phyloP scores from a whole-genome alignment of 768 basidiomycete species.

The Naganishia antarctica region DNA sequence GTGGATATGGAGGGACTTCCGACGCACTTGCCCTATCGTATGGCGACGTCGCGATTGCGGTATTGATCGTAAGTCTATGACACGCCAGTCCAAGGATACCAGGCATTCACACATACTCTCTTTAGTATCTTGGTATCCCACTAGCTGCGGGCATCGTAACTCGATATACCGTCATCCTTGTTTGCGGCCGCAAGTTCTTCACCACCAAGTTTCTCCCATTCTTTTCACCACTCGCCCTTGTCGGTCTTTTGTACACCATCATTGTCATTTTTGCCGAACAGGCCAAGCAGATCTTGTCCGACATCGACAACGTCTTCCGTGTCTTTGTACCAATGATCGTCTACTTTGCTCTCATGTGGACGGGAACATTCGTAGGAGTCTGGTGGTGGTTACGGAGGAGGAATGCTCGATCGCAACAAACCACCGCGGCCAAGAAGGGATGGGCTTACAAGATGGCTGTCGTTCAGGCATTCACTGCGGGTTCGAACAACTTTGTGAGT shows the following conservation, averaged over 20 bases:
- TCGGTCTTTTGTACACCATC: constrained; percentile 73
- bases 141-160: constrained; percentile 68
- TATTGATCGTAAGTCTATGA: constrained; percentile 35
- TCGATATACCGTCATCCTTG: constrained; percentile 56
- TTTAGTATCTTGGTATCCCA: constrained; percentile 70
- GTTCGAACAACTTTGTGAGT: constrained; percentile 59
- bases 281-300: constrained; percentile 64
- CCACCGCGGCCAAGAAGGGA: constrained; percentile 31
- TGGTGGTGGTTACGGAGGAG: constrained; percentile 54
- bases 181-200: constrained; percentile 55
- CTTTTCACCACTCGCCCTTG: constrained; percentile 64
- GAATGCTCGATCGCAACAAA: constrained; percentile 18
- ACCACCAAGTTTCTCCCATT: constrained; percentile 60
- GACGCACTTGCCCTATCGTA: constrained; percentile 65
- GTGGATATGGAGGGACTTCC: constrained; percentile 54
- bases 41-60: constrained; percentile 43
- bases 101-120: constrained; percentile 46
- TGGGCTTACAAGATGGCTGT: constrained; percentile 66
- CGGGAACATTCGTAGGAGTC: constrained; percentile 58
- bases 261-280: constrained; percentile 48
- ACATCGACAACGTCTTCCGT: constrained; percentile 71
- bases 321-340: constrained; percentile 70
- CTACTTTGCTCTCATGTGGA: constrained; percentile 77
- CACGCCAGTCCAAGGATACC: too few species aligned
- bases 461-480: constrained; percentile 72